Base-by-base conservation (phyloP, 306 rosid genomes). In the Sesbania bispinosa region DNA sequence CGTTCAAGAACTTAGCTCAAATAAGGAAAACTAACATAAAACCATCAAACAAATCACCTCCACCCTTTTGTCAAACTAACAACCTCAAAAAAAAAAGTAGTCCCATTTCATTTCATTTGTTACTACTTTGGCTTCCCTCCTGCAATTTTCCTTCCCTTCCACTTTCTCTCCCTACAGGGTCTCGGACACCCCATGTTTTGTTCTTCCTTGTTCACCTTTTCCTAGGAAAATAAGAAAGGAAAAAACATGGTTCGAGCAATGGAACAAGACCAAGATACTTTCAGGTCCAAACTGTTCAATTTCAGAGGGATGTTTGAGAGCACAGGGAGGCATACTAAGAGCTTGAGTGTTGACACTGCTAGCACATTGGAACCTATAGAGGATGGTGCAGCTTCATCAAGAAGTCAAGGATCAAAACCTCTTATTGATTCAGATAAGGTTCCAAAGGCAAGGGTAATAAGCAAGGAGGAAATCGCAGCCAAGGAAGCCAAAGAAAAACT, bases 401-500 rank as follows among this genome's bases (percentile, higher is more conserved):
- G 77, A 59, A 89, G 77, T 39, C 87, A 79, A 57, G 93, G 85
- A 51, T 78, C 83, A 4, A 70, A 16, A 26, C 75, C 85, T 65
- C 36, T 67, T 8, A 18, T 10, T 48, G 80, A 77, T 19, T 10
- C 5, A 4, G 78, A 71, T 0, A 72, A 74, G 47, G 55, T 29
- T 76, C 77, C 82, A 5, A 81, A 76, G 58, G 27, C 88, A 32
- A 81, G 63, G 68, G 0, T 6, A 11, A 35, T 20, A 6, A 78
- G 23, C 71, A 75, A 14, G 62, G 95, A 90, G 52, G 96, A 85
- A 47, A 50, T 46, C 16, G 79, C 79, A 13, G 74, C 53, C 6
- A 88, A 75, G 66, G 94, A 85, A 76, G 73, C 76, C 82, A 82
- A 5, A 71, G 96, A 86, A 0, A 83, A 53, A 52, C 85, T 82